These are phyloP conservation scores for Hanseniaspora uvarum DNA, from an alignment of 1,139 yeast species.

Conservation along the genomic window DNA sequence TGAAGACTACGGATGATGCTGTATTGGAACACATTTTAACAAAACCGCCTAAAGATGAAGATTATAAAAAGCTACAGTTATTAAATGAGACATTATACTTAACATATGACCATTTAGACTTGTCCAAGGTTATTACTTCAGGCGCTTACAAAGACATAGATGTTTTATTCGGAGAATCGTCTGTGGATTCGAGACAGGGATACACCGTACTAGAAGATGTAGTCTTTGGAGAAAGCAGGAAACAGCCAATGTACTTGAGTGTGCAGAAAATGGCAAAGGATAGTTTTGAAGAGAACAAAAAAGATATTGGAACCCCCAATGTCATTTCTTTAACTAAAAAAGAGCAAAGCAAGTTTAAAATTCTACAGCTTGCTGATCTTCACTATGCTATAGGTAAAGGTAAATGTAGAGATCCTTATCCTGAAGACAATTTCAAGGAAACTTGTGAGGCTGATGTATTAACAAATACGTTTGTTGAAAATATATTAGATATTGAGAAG, in stretches of 20 bases:
- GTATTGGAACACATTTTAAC: constrained; percentile 20
- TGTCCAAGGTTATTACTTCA: background rate
- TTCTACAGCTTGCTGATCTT: constrained; percentile 76
- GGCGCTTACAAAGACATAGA: constrained; percentile 38
- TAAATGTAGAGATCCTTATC: constrained; percentile 59
- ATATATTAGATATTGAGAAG: constrained; percentile 55
- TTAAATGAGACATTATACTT: constrained; percentile 20
- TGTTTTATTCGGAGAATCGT: constrained; percentile 60
- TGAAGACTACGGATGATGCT: constrained; percentile 24
- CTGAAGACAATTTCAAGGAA: constrained; percentile 31
- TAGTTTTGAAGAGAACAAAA: background rate
- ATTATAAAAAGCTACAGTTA: constrained; percentile 5
- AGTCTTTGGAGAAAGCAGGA: constrained; percentile 23
- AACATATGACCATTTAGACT: constrained; percentile 3
- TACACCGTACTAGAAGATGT: constrained; percentile 26
- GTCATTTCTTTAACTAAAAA: background rate
- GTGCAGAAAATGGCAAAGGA: constrained; percentile 19
- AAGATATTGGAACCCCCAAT: background rate
- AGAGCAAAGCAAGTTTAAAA: constrained; percentile 46
- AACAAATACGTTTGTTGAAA: constrained; percentile 51
- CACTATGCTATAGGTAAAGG: constrained; percentile 77
- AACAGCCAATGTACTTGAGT: constrained; percentile 25
- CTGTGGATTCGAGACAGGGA: constrained; percentile 64
- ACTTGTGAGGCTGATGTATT: constrained; percentile 66
- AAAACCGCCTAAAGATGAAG: background rate